These are phyloP conservation scores for Setaria viridis DNA, from an alignment of 202 grass and related monocot species.

Conservation along the genomic window DNA sequence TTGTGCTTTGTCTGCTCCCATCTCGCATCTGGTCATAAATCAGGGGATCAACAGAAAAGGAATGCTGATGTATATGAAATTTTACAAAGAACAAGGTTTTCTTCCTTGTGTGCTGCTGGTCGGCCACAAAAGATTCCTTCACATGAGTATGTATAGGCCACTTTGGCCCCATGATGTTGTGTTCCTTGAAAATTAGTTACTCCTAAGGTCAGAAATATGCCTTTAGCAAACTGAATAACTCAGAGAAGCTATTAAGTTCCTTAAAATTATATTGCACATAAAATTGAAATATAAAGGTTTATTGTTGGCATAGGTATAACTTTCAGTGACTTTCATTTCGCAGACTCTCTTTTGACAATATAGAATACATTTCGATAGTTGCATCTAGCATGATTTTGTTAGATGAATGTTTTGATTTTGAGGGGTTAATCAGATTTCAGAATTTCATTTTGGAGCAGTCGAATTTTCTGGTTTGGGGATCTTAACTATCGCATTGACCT, in stretches of 20 bases:
- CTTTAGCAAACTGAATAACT: conserved; percentile 27
- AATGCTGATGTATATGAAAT: conserved; percentile 66
- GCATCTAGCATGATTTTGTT: conserved; percentile 4
- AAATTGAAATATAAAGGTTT: neutral
- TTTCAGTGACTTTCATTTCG: neutral
- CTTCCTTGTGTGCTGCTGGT: conserved; percentile 48
- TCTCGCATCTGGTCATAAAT: conserved; percentile 71
- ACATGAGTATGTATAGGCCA: conserved; percentile 54
- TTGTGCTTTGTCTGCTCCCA: conserved; percentile 83
- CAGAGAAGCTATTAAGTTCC: conserved; percentile 16
- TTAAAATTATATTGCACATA: neutral
- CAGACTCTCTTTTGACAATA: neutral
- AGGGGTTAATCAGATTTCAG: conserved; percentile 40
- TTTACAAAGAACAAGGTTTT: conserved; percentile 61
- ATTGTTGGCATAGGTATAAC: conserved; percentile 12
- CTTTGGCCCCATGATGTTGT: neutral
- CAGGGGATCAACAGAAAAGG: conserved; percentile 58
- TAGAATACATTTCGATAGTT: conserved; percentile 1
- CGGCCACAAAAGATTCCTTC: conserved; percentile 61
- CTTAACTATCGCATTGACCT: conserved; percentile 72
- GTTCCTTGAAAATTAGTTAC: conserved; percentile 31
- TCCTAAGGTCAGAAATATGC: conserved; percentile 1
- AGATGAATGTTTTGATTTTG: conserved; percentile 37
- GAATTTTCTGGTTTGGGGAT: conserved; percentile 82
- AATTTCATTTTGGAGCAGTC: conserved; percentile 57